Base-by-base conservation (phyloP, 768 basidiomycete species). In the Lactarius quietus region DNA sequence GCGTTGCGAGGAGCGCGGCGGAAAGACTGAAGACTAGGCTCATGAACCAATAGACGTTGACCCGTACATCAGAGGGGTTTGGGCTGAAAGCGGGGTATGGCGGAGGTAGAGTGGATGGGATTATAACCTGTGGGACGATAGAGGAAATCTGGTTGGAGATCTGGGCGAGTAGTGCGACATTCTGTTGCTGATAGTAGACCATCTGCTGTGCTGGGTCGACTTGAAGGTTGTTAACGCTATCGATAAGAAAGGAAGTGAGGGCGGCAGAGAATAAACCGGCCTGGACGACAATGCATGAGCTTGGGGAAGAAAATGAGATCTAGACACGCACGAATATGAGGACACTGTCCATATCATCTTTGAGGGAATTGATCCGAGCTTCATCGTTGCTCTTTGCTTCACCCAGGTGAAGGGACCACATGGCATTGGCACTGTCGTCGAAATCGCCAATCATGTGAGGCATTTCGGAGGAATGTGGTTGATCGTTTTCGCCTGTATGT, bases 21-120 rank as follows among this genome's bases (percentile, higher is more conserved):
- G 73, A 73, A 18, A 84, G 73, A 63, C 80, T 81, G 53, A 80
- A 72, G 6, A 70, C 59, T 0, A 74, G 67, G 45, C 71, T 71
- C n/a, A 68, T 59, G 68, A 83, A 81, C 79, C 79, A 83, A 8
- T 80, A 71, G 0, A 67, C 70, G 63, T 83, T 83, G 41, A 74
- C 66, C 64, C 77, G 78, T 38, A 79, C 66, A 1, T 77, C 69
- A 23, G 78, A 76, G 2, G 68, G 63, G 26, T 74, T 74, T 1
- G 71, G 63, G 17, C n/a, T 53, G 63, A 69, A 64, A 3, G 65
- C 48, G 33, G 33, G 33, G 12, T 23, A 9, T 15, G 35, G 12
- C 29, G 52, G 38, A 29, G 1, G 28, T n/a, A 9, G 55, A 23
- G 20, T 14, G 6, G 35, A 18, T 12, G 61, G 31, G 18, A 39